phyloP scores from a whole-genome alignment of 2,329 filamentous ascomycete genomes.

The Diplodia intermedia region DNA sequence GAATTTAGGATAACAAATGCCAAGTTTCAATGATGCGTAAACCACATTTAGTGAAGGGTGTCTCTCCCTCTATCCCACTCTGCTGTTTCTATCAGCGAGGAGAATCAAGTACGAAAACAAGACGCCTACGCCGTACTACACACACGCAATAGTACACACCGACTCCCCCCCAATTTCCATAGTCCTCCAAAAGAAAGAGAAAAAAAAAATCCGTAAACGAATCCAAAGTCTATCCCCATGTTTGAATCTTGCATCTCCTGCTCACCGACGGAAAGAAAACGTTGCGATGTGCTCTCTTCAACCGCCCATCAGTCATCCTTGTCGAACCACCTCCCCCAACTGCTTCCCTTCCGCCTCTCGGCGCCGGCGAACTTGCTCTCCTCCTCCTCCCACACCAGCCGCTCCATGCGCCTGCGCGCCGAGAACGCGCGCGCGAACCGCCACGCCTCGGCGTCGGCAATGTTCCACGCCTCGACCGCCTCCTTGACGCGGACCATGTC shows the following conservation, averaged over 20 bases:
- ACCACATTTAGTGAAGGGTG: neutral
- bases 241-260: too few species aligned
- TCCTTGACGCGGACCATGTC: conserved; percentile 48
- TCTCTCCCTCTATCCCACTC: neutral
- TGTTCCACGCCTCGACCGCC: conserved; percentile 59
- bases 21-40: neutral
- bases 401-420: conserved; percentile 68
- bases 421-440: conserved; percentile 73
- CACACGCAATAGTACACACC: neutral
- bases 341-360: conserved; percentile 56
- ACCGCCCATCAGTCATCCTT: neutral
- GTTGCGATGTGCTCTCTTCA: neutral
- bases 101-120: neutral
- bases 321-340: conserved; percentile 46
- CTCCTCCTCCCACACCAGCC: conserved; percentile 72
- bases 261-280: neutral
- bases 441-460: conserved; percentile 80
- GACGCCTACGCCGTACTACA: conserved; percentile 2
- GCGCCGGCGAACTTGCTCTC: conserved; percentile 70
- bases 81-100: neutral
- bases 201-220: neutral
- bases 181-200: neutral
- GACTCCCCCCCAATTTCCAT: neutral
- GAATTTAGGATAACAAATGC: neutral
- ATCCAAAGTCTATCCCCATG: neutral